Percentiles rank a stretch among this genome's conserved stretches.
phyloP scores from a whole-genome alignment of 805 yeast genomes.

The Zygosaccharomyces kombuchaensis region DNA sequence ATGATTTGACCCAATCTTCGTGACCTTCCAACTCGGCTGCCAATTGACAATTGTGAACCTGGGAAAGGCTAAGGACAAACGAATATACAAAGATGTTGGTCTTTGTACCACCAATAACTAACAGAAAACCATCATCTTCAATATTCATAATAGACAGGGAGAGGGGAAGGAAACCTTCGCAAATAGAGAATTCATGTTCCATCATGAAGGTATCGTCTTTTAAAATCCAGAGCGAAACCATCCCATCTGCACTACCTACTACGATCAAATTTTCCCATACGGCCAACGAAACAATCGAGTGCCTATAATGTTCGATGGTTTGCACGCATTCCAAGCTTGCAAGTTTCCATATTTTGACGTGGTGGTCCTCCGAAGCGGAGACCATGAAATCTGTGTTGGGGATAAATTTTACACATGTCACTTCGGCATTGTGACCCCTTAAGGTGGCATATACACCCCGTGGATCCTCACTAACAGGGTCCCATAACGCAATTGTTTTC shows the following conservation, averaged over 20 bases:
- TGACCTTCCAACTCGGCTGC: slow-evolving; percentile 74
- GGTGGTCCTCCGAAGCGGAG: slow-evolving; percentile 65
- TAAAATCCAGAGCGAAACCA: slow-evolving; percentile 49
- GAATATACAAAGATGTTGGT: slow-evolving; percentile 50
- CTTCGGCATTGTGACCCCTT: slow-evolving; percentile 56
- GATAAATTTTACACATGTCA: slow-evolving; percentile 63
- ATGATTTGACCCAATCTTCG: slow-evolving; percentile 90
- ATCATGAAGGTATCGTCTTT: slow-evolving; percentile 18
- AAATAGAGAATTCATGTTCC: slow-evolving; percentile 24
- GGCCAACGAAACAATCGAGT: slow-evolving; percentile 54
- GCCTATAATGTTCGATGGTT: slow-evolving; percentile 40
- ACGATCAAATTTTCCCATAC: slow-evolving; percentile 42
- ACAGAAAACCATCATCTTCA: slow-evolving; percentile 36
- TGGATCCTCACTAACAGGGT: slow-evolving; percentile 43
- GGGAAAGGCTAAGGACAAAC: slow-evolving; percentile 29
- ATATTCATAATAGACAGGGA: slow-evolving; percentile 26
- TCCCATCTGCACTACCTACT: slow-evolving; percentile 65
- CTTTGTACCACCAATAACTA: slow-evolving; percentile 74
- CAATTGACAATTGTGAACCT: slow-evolving; percentile 29
- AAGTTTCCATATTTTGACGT: slow-evolving; percentile 56
- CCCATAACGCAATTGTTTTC: slow-evolving; percentile 61
- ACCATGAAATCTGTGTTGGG: slow-evolving; percentile 45
- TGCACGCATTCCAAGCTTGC: slow-evolving; percentile 23
- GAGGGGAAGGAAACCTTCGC: slow-evolving; percentile 28
- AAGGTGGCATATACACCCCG: slow-evolving; percentile 52